Conservation (phyloP, 805 yeast genomes). For the Tetrapisispora iriomotensis region DNA sequence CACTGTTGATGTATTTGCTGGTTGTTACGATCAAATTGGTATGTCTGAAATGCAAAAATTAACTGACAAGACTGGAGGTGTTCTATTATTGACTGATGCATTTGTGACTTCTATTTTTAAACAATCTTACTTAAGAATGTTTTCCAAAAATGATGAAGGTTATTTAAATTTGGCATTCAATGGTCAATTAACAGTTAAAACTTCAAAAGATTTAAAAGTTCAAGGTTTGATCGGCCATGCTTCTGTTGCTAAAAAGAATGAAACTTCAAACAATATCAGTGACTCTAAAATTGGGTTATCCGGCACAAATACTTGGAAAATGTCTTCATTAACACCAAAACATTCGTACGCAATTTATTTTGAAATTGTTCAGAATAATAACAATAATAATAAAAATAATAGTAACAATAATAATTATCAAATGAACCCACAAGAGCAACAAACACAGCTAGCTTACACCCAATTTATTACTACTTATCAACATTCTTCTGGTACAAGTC, state of each 20-base stretch:
- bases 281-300: conserved; percentile 94
- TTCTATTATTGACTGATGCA: conserved; percentile 77
- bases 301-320: conserved; percentile 79
- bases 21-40: conserved; percentile 94
- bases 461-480: conserved; percentile 91
- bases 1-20: conserved; percentile 83
- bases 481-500: conserved; percentile 85
- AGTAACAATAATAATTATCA: conserved; percentile 10
- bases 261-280: conserved; percentile 53
- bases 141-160: conserved; percentile 80
- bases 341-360: conserved; percentile 86
- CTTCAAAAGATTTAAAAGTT: conserved; percentile 78
- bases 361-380: conserved; percentile 50
- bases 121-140: conserved; percentile 80
- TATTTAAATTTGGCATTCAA: conserved; percentile 83
- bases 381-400: conserved; percentile 26
- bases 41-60: conserved; percentile 85
- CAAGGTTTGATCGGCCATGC: conserved; percentile 94
- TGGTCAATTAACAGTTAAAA: conserved; percentile 78
- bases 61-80: conserved; percentile 84
- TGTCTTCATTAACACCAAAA: conserved; percentile 76
- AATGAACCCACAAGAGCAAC: conserved; percentile 18
- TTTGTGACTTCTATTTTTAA: conserved; percentile 92
- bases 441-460: conserved; percentile 34
- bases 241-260: conserved; percentile 52